phyloP scores from a whole-genome alignment of 495 filamentous ascomycete genomes.

The Pyrenula aspistea region DNA sequence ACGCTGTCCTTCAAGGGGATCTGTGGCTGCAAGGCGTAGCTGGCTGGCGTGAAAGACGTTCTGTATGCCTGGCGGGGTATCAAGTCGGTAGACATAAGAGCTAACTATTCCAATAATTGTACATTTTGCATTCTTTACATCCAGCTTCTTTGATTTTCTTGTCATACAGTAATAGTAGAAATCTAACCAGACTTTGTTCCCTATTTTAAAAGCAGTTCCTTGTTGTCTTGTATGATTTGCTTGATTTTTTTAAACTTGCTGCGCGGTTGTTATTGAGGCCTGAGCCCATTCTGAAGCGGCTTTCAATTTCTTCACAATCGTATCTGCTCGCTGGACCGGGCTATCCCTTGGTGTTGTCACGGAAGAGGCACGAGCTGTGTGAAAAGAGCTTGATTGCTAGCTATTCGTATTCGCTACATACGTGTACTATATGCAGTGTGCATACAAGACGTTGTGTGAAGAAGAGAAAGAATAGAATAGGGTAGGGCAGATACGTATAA shows the following conservation, averaged over 20 bases:
- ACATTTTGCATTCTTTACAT: slow-evolving; percentile 5
- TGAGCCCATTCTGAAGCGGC: background rate
- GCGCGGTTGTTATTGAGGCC: background rate
- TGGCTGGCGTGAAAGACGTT: slow-evolving; percentile 5
- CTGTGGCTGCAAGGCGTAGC: slow-evolving; percentile 3
- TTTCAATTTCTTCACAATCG: background rate
- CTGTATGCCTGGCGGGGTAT: slow-evolving; percentile 5
- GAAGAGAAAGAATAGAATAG: no score
- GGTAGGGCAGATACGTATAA: no score
- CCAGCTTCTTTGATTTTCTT: slow-evolving; percentile 6
- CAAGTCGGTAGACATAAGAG: slow-evolving; percentile 4
- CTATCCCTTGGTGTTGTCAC: no score
- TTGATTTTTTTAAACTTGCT: background rate
- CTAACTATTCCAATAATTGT: slow-evolving; percentile 5
- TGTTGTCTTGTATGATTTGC: background rate
- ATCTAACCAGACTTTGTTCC: slow-evolving; percentile 10
- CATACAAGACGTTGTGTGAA: no score
- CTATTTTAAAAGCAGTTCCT: background rate
- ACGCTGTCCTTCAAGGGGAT: slow-evolving; percentile 5
- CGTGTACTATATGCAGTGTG: no score
- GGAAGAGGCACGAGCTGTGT: no score
- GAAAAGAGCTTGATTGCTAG: no score
- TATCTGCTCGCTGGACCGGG: background rate
- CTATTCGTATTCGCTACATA: no score
- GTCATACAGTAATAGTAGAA: slow-evolving; percentile 4